Conservation (phyloP, 305 asterid species). For the Petunia hybrid region DNA sequence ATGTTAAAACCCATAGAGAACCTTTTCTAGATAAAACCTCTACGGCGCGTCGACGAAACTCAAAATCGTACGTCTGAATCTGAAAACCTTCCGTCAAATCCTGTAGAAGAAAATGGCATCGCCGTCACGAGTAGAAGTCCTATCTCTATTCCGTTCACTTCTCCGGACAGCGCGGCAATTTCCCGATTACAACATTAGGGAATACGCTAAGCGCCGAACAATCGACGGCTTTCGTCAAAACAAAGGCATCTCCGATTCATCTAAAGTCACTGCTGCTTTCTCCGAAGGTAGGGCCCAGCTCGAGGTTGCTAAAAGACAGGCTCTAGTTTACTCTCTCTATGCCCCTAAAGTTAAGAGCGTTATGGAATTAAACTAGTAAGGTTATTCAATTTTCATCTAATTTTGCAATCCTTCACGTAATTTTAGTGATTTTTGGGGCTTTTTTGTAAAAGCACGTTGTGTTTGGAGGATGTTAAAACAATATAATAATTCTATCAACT, state of each 20-base stretch:
- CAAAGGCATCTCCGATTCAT: constrained; percentile 29
- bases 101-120: background rate
- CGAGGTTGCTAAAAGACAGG: constrained; percentile 34
- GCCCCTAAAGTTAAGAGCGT: constrained; percentile 36
- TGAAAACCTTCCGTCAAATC: background rate
- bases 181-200: constrained; percentile 35
- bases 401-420: background rate
- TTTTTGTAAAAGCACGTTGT: background rate
- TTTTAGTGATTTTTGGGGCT: background rate
- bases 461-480: background rate
- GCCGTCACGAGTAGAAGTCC: constrained; percentile 33
- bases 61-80: constrained; percentile 1
- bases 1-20: background rate
- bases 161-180: constrained; percentile 31
- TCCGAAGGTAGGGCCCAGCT: constrained; percentile 36
- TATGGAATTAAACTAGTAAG: constrained; percentile 33
- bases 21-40: constrained; percentile 1
- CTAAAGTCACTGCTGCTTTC: constrained; percentile 30
- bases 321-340: constrained; percentile 34
- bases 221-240: constrained; percentile 34
- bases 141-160: constrained; percentile 31
- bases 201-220: constrained; percentile 36
- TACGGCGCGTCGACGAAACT: background rate
- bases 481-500: constrained; percentile 19
- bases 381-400: background rate